phyloP scores from a whole-genome alignment of 345 rosid genomes.

The Boechera divaricarpa region DNA sequence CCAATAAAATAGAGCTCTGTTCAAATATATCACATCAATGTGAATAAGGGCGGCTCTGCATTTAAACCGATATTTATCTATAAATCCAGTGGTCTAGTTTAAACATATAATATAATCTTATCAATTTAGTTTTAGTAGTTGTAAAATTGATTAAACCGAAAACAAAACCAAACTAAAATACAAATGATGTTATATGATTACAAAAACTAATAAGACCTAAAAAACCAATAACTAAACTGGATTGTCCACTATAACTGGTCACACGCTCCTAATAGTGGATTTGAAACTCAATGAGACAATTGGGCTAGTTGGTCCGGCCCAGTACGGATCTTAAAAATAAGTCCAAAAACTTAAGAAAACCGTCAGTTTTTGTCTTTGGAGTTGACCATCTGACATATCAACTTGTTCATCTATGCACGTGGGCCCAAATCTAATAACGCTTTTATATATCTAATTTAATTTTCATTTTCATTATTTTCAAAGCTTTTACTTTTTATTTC shows the following conservation, averaged over 20 bases:
- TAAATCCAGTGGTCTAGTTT: neutral
- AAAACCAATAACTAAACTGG: neutral
- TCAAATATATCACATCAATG: too few species aligned
- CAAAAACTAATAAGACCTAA: neutral
- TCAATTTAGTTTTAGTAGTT: neutral
- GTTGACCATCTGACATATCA: constrained; percentile 52
- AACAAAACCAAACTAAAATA: neutral
- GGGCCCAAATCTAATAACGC: constrained; percentile 34
- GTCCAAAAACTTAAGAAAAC: constrained; percentile 36
- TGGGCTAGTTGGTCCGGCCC: constrained; percentile 36
- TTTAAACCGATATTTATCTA: neutral
- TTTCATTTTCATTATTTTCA: neutral
- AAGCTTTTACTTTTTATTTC: constrained; percentile 32
- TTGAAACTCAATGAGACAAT: neutral
- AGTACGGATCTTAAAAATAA: constrained; percentile 25
- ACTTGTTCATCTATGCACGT: constrained; percentile 52
- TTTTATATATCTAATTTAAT: neutral
- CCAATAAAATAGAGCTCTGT: too few species aligned
- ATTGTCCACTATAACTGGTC: neutral
- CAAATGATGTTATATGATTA: too few species aligned
- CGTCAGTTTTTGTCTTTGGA: constrained; percentile 37
- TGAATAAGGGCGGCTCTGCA: too few species aligned
- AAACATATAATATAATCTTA: too few species aligned
- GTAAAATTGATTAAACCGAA: neutral
- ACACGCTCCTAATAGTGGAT: neutral